Conservation (phyloP, 1,139 yeast genomes). For the Blastobotrys indianensis region DNA sequence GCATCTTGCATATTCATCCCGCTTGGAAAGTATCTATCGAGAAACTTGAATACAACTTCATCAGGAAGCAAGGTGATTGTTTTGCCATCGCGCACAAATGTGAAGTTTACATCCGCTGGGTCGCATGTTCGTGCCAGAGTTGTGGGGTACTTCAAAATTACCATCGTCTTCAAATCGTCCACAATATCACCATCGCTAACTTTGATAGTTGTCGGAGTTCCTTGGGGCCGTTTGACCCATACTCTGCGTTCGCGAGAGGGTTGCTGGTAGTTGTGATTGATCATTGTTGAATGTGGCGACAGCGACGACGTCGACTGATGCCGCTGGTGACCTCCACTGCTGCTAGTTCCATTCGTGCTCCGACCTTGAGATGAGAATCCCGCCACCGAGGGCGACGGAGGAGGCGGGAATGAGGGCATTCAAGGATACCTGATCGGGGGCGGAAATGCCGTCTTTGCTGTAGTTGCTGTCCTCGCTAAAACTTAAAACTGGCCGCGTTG, state of each 20-base stretch:
- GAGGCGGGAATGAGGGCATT: background rate
- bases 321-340: constrained; percentile 6
- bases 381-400: constrained; percentile 4
- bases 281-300: background rate
- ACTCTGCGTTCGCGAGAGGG: constrained; percentile 37
- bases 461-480: too few species aligned
- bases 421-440: too few species aligned
- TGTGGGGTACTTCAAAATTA: constrained; percentile 61
- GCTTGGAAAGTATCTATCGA: constrained; percentile 57
- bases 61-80: constrained; percentile 43
- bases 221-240: constrained; percentile 54
- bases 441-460: too few species aligned
- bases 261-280: background rate
- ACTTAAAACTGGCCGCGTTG: too few species aligned
- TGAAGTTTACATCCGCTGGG: constrained; percentile 54
- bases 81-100: constrained; percentile 10
- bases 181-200: constrained; percentile 53
- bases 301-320: constrained; percentile 9
- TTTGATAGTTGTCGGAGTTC: constrained; percentile 60
- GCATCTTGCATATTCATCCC: constrained; percentile 72
- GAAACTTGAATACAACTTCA: constrained; percentile 50
- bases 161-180: constrained; percentile 64
- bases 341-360: background rate
- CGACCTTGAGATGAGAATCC: background rate
- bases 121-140: constrained; percentile 57